Evolutionary conservation across 1,284 basidiomycete species (phyloP), one percentile per base, ranked within the genome.

Genomic region (Termitomyces sp.): DNA sequence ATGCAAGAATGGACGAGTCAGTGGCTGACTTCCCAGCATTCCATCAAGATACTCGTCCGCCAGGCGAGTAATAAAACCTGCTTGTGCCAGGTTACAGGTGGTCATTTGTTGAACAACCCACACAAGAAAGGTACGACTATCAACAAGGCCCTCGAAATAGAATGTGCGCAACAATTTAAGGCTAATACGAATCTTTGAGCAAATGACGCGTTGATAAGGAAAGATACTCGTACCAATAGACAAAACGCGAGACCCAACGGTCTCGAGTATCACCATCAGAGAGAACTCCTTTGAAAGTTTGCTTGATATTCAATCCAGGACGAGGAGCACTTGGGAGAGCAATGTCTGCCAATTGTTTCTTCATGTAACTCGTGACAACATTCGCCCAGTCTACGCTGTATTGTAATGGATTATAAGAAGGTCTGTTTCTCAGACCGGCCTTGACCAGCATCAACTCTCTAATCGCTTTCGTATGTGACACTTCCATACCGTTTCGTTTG

Each of bases 371-470:
- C 1, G 89, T 91, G 38, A 97, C 82, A 15, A 90, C 81, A 60
- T 83, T 86, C 0, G 96, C 92, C 85, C 94, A 98, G 58, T 98
- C 94, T 26, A 87, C 73, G 44, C 93, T 92, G 67, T 97, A 96
- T 67, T 91, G 86, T 21, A 81, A 87, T 36, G 86, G 88, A 65
- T 86, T 86, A 69, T 85, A 92, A 15, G 76, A 71, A 9, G 85
- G 84, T 66, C 86, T 88, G 62, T 87, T 88, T 40, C 84, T 79
- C 40, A 86, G 67, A n/a, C 86, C 83, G 47, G 88, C 83, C 80
- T 90, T 57, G 5, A 42, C 19, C 51, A 48, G 13, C 15, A 34
- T 55, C 21, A 55, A 31, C 13, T 15, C 2, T 46, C 30, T 31
- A 28, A 41, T 19, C 17, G 3, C 49, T 24, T 15, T 44, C 51